Base-by-base conservation (phyloP, 805 yeast species). In the Wickerhamomyces rabaulensis region DNA sequence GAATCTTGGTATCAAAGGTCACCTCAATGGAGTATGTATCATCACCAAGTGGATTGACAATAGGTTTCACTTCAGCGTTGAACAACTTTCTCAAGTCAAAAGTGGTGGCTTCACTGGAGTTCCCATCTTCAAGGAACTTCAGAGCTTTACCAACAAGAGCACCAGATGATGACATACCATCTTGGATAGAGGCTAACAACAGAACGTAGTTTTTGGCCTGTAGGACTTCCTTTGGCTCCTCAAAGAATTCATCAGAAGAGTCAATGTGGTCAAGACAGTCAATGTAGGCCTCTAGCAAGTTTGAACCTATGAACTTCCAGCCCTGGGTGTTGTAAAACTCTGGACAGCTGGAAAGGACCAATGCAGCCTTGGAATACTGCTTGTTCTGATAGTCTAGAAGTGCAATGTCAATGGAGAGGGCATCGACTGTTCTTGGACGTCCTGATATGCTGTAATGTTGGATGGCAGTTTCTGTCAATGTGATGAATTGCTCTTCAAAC, bases 381-480 rank as follows among this genome's bases (percentile, higher is more conserved):
- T 74, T 66, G 26, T 70, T 67, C 52, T 78, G 79, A 59, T 78
- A 82, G 49, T 84, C 81, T 16, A 89, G 64, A 10, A 85, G 60
- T 0, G 95, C 96, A 44, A 89, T 73, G 52, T 92, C 97, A 7
- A 87, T 78, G 1, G 91, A 81, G 15, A 94, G 69, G 5, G 83
- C 70, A 56, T 87, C 91, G 7, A 86, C 82, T 0, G 88, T 74
- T 51, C 92, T 74, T 15, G 80, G 75, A 47, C 88, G 71, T 5
- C 64, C 69, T 3, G 85, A 75, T 1, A 60, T 52, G 5, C 76
- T 71, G 52, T 77, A 84, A 40, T 76, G 76, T 16, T 67, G 66
- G 16, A 82, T 76, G 0, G 83, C 77, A 0, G 68, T 63, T 46
- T 78, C 79, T 0, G 96, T 87, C 16, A 79, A 61, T 1, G 61